Base-by-base conservation (phyloP, 139 green algal genomes). In the Chlamydomonas asymmetrica region DNA sequence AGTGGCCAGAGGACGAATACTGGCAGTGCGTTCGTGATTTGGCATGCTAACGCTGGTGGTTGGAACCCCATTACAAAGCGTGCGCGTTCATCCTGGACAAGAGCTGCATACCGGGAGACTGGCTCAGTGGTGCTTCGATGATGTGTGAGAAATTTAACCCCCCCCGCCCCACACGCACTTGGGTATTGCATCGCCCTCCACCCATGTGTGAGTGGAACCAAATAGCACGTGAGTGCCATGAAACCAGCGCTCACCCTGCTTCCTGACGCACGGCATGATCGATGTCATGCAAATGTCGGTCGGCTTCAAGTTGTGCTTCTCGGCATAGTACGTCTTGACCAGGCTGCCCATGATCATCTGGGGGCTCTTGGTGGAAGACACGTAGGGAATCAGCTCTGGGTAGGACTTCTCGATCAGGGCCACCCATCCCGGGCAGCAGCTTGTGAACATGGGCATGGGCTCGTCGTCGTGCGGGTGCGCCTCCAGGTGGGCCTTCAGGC, bases 381-480 rank as follows among this genome's bases (percentile, higher is more conserved):
- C 63, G 83, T 92, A 83, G 34, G 89, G 89, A 50, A 94, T 91
- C 23, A 93, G 75, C 69, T 93, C 89, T 0, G 88, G 88, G 70
- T 85, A 80, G 38, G 75, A 85, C 75, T 91, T 92, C 73, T 94
- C 89, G 37, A 91, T 82, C 80, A 89, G 76, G 35, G 82, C 75
- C 6, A 87, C 70, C 79, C 87, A 88, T 32, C 83, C 89, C 1
- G 90, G 90, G 85, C 90, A 94, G 82, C 90, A 94, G 41, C 73
- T 87, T 9, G 90, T 92, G 76, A 94, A 91, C 90, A 94, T 94
- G 70, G 90, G 90, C 70, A 93, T 60, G 22, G 79, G 78, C 54
- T 81, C 75, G 10, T 82, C 75, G 39, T 52, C 54, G 73, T 79
- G 64, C 18, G 80, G 68, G 66, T 84, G 57, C 59, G 61, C 63